phyloP scores from a whole-genome alignment of 2,329 filamentous ascomycete species.

The Epichloe aotearoae region DNA sequence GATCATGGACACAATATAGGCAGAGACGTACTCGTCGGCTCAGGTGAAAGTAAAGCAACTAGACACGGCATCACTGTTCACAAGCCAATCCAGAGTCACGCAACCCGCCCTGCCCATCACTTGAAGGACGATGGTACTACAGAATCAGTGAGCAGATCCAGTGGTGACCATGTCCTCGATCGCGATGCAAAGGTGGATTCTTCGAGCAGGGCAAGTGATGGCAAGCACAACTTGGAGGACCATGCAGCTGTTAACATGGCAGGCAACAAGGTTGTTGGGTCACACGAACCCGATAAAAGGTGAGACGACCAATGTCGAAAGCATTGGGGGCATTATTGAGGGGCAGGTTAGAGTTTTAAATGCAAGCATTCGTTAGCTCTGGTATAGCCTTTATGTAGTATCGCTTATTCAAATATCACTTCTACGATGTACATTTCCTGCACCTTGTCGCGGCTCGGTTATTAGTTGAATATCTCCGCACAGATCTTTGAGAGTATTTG shows the following conservation, averaged over 20 bases:
- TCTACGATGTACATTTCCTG: too few relatives aligned
- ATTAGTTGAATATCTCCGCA: too few relatives aligned
- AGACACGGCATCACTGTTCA: constrained; percentile 5
- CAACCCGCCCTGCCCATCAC: background rate
- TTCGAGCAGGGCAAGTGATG: background rate
- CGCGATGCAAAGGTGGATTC: background rate
- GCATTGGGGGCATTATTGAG: background rate
- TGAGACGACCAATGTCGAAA: background rate
- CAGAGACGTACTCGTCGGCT: constrained; percentile 2
- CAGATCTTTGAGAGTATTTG: too few relatives aligned
- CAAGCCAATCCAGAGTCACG: background rate
- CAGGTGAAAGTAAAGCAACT: background rate
- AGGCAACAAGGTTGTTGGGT: background rate
- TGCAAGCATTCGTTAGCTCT: background rate
- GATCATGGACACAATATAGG: constrained; percentile 4
- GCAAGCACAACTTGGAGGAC: background rate
- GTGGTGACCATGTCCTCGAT: background rate
- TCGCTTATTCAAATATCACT: background rate
- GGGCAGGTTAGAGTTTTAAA: background rate
- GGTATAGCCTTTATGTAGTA: background rate
- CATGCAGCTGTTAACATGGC: background rate
- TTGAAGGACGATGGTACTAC: constrained; percentile 4
- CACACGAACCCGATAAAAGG: background rate
- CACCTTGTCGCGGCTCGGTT: too few relatives aligned
- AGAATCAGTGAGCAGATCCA: background rate